Conservation (phyloP, 2,329 filamentous ascomycete species). For the Sordariomycetes sp. region DNA sequence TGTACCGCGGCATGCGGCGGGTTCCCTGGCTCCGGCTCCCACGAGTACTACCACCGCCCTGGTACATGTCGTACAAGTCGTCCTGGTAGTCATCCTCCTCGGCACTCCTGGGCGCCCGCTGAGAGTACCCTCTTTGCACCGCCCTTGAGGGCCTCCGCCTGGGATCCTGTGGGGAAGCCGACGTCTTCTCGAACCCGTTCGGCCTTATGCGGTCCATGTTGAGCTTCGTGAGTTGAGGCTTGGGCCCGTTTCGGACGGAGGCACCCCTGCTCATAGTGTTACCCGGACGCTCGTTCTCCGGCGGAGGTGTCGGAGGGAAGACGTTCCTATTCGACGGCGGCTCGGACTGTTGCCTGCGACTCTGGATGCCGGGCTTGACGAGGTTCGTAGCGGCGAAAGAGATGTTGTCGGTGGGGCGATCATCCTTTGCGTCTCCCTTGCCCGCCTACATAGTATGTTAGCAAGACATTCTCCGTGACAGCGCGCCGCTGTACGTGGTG, state of each 20-base stretch:
- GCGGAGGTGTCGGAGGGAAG: slow-evolving; percentile 97
- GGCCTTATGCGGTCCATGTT: slow-evolving; percentile 48
- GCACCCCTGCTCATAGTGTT: slow-evolving; percentile 37
- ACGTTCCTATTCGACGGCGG: slow-evolving; percentile 68
- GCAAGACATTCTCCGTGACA: slow-evolving; percentile 7
- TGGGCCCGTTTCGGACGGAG: slow-evolving; percentile 52
- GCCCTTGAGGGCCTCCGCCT: slow-evolving; percentile 7
- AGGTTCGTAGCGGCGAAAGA: slow-evolving; percentile 90
- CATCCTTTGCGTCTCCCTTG: slow-evolving; percentile 54
- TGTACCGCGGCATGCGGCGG: slow-evolving; percentile 44
- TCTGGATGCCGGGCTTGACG: slow-evolving; percentile 74
- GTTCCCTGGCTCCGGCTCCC: slow-evolving; percentile 27
- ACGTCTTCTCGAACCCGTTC: slow-evolving; percentile 42
- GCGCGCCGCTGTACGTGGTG: background rate
- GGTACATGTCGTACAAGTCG: slow-evolving; percentile 59
- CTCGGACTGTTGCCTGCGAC: slow-evolving; percentile 75
- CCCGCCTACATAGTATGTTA: slow-evolving; percentile 28
- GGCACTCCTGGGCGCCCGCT: slow-evolving; percentile 18
- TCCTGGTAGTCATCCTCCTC: slow-evolving; percentile 56
- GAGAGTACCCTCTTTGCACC: slow-evolving; percentile 7
- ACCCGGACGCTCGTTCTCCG: slow-evolving; percentile 63
- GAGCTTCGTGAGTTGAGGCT: slow-evolving; percentile 50
- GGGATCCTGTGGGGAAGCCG: slow-evolving; percentile 29
- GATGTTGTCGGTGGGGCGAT: slow-evolving; percentile 71
- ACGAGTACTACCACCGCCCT: slow-evolving; percentile 27